Percentiles rank a stretch among this genome's conserved stretches.
Evolutionary conservation across 257 asterid species (phyloP).

Genomic region (Apocynum venetum): DNA sequence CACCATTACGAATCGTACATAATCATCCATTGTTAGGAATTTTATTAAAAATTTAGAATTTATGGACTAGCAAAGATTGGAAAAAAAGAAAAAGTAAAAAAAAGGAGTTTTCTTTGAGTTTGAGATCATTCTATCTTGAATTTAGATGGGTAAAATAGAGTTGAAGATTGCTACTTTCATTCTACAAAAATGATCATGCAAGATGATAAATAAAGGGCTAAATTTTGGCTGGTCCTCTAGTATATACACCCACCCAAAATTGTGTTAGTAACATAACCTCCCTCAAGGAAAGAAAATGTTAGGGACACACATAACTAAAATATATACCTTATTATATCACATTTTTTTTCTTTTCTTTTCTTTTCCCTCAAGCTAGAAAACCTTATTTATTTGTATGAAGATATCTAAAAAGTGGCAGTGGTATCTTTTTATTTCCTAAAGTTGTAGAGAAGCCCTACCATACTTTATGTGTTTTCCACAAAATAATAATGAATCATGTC

Average conservation of each 20-base stretch:
- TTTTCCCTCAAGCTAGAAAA: neutral
- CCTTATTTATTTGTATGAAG: neutral
- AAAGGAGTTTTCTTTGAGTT: neutral
- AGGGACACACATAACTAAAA: neutral
- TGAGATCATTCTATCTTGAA: neutral
- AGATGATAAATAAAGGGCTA: neutral
- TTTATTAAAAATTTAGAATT: too few relatives aligned
- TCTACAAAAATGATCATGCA: too few relatives aligned
- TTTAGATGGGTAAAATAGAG: neutral
- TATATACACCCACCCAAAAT: too few relatives aligned
- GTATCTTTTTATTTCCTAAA: conserved; percentile 5
- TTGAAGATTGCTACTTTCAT: neutral
- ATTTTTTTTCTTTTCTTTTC: too few relatives aligned
- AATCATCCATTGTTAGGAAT: neutral
- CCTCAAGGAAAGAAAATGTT: neutral
- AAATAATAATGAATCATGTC: neutral
- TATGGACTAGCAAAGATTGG: neutral
- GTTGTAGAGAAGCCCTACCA: conserved; percentile 6
- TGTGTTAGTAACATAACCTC: neutral
- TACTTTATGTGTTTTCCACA: conserved; percentile 5
- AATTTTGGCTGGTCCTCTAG: neutral
- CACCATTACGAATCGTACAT: too few relatives aligned
- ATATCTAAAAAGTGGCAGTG: neutral
- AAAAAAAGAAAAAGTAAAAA: too few relatives aligned
- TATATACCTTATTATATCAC: neutral